Conservation (phyloP, 768 basidiomycete species). For the Suillus subaureus region DNA sequence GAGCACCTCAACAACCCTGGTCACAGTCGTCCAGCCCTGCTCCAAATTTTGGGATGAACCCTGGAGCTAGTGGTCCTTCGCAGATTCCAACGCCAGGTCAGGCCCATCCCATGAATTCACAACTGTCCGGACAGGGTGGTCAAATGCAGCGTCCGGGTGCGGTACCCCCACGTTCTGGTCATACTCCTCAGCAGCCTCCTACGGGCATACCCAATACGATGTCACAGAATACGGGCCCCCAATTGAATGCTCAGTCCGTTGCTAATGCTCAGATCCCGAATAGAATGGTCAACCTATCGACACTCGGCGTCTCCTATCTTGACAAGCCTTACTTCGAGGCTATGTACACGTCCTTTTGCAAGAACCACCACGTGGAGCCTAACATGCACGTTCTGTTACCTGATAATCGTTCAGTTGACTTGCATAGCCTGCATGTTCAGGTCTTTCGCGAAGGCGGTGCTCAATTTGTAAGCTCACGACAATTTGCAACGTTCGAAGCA, state of each 20-base stretch:
- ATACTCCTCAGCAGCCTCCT: slow-evolving; percentile 40
- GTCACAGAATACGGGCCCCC: slow-evolving; percentile 37
- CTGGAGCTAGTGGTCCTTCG: slow-evolving; percentile 20
- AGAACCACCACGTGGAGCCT: slow-evolving; percentile 41
- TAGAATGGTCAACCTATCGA: slow-evolving; percentile 15
- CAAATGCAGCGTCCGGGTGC: slow-evolving; percentile 30
- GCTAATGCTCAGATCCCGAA: slow-evolving; percentile 26
- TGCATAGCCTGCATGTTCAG: slow-evolving; percentile 57
- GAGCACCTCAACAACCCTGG: slow-evolving; percentile 12
- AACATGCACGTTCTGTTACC: slow-evolving; percentile 46
- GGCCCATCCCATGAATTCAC: slow-evolving; percentile 25
- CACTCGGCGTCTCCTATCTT: slow-evolving; percentile 36
- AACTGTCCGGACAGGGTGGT: slow-evolving; percentile 34
- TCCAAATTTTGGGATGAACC: slow-evolving; percentile 23
- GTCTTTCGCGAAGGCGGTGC: slow-evolving; percentile 63
- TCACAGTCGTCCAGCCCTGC: not conserved
- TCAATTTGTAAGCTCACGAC: slow-evolving; percentile 41
- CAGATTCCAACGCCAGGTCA: slow-evolving; percentile 22
- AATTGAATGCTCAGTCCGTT: slow-evolving; percentile 16
- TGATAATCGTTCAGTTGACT: slow-evolving; percentile 60
- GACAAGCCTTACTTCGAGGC: slow-evolving; percentile 55
- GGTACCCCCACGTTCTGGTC: slow-evolving; percentile 41
- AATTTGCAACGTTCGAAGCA: slow-evolving; percentile 5
- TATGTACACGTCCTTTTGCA: slow-evolving; percentile 51
- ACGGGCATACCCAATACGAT: slow-evolving; percentile 32